Base-by-base conservation (phyloP, 2,329 filamentous ascomycete species). In the Colletotrichum caudatum region DNA sequence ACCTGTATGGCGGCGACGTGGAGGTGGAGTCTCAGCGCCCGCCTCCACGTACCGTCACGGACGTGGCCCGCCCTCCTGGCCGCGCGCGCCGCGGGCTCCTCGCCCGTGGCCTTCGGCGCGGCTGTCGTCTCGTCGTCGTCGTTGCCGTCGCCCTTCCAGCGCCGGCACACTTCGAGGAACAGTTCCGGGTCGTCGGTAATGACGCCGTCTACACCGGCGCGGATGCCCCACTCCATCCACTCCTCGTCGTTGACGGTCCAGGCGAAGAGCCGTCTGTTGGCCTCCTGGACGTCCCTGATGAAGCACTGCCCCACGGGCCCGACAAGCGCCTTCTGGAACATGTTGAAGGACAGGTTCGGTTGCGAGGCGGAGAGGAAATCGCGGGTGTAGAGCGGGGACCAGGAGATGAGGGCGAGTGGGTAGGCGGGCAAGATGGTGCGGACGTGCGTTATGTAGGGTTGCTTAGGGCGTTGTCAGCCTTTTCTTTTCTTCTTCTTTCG, bases 191-290 rank as follows among this genome's bases (percentile, higher is more conserved):
- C 91, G 78, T 98, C 95, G 0, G 94, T 97, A 64, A 97, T 91
- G 5, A 97, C 92, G 0, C 93, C 95, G 76, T 97, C 93, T 1
- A 97, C 83, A 35, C 76, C 76, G 53, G 88, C 82, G 37, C 85
- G 81, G 44, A 97, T 89, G 74, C 90, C 88, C 94, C 94, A 97
- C 76, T 90, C 87, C 95, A 98, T 98, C 81, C 90, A 88, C 61
- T 86, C 84, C 73, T 89, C 87, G 18, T 92, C 88, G 78, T 98
- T 97, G 62, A 97, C 93, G 0, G 95, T 98, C 95, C 95, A 98
- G 0, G 90, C 88, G 76, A 92, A 91, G 5, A 98, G 83, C 5
- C 88, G 86, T 29, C 92, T 87, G 33, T 72, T 67, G 39, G 69
- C 71, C 29, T 71, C 69, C 14, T 74, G 86, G 35, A 89, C 88